These are phyloP conservation scores for Staphylotrichum tortipilum DNA, from an alignment of 495 filamentous ascomycete genomes.

Conservation along the genomic window DNA sequence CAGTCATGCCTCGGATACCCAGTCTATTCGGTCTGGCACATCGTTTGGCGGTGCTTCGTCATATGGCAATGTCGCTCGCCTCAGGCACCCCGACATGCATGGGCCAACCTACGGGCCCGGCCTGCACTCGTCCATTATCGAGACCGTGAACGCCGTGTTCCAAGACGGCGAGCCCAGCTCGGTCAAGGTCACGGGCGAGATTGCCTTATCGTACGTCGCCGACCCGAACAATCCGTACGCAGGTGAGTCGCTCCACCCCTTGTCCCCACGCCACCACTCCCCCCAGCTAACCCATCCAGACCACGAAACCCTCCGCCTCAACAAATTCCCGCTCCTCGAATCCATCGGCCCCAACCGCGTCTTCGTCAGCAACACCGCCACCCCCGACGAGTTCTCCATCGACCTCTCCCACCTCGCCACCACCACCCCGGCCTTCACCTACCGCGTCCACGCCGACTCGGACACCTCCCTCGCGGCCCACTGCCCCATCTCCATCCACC, in stretches of 20 bases:
- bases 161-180: constrained; percentile 62
- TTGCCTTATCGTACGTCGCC: constrained; percentile 78
- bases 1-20: constrained; percentile 68
- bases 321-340: constrained; percentile 85
- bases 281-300: constrained; percentile 29
- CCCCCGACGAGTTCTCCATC: constrained; percentile 71
- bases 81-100: constrained; percentile 75
- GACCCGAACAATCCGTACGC: constrained; percentile 30
- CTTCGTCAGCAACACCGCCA: constrained; percentile 63
- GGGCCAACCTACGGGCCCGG: constrained; percentile 61
- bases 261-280: not conserved
- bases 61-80: constrained; percentile 41
- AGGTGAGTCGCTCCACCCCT: constrained; percentile 13
- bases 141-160: constrained; percentile 81
- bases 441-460: constrained; percentile 76
- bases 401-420: constrained; percentile 61
- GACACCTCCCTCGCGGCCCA: constrained; percentile 49
- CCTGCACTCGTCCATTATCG: constrained; percentile 82
- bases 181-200: constrained; percentile 75
- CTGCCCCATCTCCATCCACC: constrained; percentile 66
- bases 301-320: constrained; percentile 66
- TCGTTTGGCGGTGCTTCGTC: constrained; percentile 49
- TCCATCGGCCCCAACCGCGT: constrained; percentile 91
- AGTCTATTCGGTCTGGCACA: constrained; percentile 81
- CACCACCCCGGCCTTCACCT: constrained; percentile 79